Percentiles rank a stretch among this genome's conserved stretches.
Conservation (phyloP, 148 eudicot genomes). For the Mesembryanthemum crystallinum region DNA sequence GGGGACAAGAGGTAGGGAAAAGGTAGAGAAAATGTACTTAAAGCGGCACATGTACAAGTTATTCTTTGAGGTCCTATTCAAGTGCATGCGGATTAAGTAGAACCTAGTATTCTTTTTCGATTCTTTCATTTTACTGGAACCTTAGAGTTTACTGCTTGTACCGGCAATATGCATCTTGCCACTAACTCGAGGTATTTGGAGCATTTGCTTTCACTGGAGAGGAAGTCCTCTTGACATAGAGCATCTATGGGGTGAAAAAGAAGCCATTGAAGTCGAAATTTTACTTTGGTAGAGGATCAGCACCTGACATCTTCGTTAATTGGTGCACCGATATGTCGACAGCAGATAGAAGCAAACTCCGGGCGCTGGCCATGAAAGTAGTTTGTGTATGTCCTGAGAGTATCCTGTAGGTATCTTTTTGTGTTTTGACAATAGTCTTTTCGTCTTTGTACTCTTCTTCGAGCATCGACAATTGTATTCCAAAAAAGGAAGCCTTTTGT, state of each 20-base stretch:
- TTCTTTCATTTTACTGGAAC: conserved; percentile 27
- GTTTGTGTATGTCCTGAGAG: not conserved
- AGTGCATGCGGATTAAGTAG: conserved; percentile 80
- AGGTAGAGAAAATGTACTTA: conserved; percentile 77
- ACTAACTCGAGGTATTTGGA: not conserved
- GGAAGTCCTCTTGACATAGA: conserved; percentile 2
- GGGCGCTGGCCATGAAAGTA: not conserved
- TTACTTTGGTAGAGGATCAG: not conserved
- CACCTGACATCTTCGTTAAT: not conserved
- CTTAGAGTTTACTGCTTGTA: conserved; percentile 12
- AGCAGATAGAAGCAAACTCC: not conserved
- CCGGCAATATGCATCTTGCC: not conserved
- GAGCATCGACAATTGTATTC: too few relatives aligned
- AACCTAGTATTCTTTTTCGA: conserved; percentile 11
- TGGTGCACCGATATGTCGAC: too few relatives aligned
- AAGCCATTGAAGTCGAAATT: not conserved
- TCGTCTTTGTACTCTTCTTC: not conserved
- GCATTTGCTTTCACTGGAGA: not conserved
- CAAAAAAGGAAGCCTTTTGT: too few relatives aligned
- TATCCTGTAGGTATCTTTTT: not conserved
- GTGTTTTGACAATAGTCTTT: too few relatives aligned
- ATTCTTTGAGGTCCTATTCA: conserved; percentile 74
- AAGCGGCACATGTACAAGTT: conserved; percentile 83
- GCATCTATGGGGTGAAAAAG: not conserved
- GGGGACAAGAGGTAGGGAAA: conserved; percentile 79